Evolutionary conservation across 768 basidiomycete species (phyloP).

Genomic region (Lentinula raphanica): DNA sequence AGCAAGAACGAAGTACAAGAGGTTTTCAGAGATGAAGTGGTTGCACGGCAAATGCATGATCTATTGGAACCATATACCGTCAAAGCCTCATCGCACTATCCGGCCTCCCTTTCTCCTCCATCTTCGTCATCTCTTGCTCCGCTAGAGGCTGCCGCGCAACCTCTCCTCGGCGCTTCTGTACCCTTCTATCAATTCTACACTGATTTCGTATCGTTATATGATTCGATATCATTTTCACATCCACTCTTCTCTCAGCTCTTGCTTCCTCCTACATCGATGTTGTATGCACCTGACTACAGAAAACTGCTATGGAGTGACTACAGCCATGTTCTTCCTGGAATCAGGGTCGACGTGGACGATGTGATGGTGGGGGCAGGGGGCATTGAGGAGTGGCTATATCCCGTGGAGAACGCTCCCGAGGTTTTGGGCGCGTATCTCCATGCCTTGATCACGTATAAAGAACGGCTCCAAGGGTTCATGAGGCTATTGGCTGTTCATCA

Average conservation of each 20-base stretch:
- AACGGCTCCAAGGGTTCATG: constrained; percentile 50
- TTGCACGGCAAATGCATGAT: constrained; percentile 53
- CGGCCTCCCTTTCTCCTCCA: not conserved
- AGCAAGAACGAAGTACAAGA: constrained; percentile 48
- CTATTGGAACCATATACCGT: constrained; percentile 54
- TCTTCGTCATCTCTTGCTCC: constrained; percentile 9
- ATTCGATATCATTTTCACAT: constrained; percentile 84
- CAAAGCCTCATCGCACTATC: constrained; percentile 19
- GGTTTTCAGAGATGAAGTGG: constrained; percentile 73
- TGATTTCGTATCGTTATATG: constrained; percentile 87
- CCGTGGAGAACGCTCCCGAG: constrained; percentile 24
- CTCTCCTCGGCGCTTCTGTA: constrained; percentile 57
- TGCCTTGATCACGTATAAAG: constrained; percentile 36
- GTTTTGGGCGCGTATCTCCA: constrained; percentile 61
- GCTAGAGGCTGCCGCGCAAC: constrained; percentile 50
- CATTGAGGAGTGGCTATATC: constrained; percentile 49
- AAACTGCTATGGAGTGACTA: constrained; percentile 81
- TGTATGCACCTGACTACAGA: constrained; percentile 43
- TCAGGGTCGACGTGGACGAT: constrained; percentile 45
- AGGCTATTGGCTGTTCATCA: constrained; percentile 50
- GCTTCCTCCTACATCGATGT: constrained; percentile 69
- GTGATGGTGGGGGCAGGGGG: constrained; percentile 41
- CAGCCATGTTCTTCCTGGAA: constrained; percentile 55
- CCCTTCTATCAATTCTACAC: constrained; percentile 95
- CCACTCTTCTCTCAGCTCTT: constrained; percentile 69